Conservation (phyloP, 2,329 filamentous ascomycete species). For the Trichocomaceae sp. region DNA sequence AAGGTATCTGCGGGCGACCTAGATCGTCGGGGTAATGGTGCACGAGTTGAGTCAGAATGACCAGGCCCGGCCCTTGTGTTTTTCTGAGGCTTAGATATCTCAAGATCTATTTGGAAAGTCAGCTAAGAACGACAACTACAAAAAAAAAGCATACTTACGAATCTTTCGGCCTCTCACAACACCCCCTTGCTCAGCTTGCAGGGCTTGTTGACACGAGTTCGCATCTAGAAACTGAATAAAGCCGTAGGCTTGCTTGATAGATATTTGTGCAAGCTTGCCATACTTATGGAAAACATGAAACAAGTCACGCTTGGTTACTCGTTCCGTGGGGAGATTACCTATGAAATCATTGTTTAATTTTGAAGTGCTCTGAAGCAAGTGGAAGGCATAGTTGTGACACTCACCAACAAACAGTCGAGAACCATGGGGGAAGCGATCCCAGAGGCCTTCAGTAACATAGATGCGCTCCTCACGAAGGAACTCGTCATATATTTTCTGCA, state of each 20-base stretch:
- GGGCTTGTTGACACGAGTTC: slow-evolving; percentile 65
- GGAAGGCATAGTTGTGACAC: slow-evolving; percentile 17
- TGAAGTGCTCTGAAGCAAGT: neutral
- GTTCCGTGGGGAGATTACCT: slow-evolving; percentile 89
- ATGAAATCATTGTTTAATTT: slow-evolving; percentile 13
- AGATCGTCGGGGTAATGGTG: slow-evolving; percentile 47
- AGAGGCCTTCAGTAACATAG: slow-evolving; percentile 48
- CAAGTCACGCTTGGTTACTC: slow-evolving; percentile 87
- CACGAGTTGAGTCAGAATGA: slow-evolving; percentile 32
- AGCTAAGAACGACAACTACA: neutral
- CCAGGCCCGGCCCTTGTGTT: slow-evolving; percentile 55
- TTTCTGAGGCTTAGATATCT: slow-evolving; percentile 82
- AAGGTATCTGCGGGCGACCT: slow-evolving; percentile 56
- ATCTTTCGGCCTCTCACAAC: slow-evolving; percentile 86
- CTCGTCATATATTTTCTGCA: slow-evolving; percentile 45
- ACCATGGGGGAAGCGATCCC: slow-evolving; percentile 45
- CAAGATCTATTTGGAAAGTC: slow-evolving; percentile 57
- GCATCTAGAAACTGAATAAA: slow-evolving; percentile 89
- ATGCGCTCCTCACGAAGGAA: slow-evolving; percentile 46
- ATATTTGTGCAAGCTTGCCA: slow-evolving; percentile 86
- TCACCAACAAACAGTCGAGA: slow-evolving; percentile 46
- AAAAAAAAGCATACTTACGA: slow-evolving; percentile 56
- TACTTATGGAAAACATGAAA: slow-evolving; percentile 85
- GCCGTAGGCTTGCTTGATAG: slow-evolving; percentile 92
- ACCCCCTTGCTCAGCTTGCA: slow-evolving; percentile 71